Evolutionary conservation across 2,329 filamentous ascomycete species (phyloP).

Genomic region (Truncatella angustata): DNA sequence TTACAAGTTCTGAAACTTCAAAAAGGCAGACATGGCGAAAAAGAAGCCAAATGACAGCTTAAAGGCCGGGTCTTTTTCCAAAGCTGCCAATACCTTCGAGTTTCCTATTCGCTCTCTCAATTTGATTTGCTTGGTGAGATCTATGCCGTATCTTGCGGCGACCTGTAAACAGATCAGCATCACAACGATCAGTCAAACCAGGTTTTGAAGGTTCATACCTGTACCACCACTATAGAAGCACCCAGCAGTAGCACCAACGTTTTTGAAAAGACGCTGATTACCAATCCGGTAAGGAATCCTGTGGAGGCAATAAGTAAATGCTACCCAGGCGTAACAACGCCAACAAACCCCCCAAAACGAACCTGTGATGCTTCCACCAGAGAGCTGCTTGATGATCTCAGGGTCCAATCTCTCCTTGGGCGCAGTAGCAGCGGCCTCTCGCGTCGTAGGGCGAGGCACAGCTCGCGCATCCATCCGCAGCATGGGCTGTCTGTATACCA

Average conservation of each 20-base stretch:
- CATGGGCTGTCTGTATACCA: conserved; percentile 19
- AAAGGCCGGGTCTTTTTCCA: conserved; percentile 60
- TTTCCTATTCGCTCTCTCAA: conserved; percentile 30
- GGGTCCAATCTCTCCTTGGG: conserved; percentile 25
- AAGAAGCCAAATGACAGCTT: conserved; percentile 70
- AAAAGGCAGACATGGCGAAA: conserved; percentile 68
- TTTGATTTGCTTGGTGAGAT: conserved; percentile 28
- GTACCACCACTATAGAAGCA: conserved; percentile 59
- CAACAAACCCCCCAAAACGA: conserved; percentile 15
- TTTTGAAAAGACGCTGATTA: conserved; percentile 69
- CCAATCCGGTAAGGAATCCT: conserved; percentile 64
- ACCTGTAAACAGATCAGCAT: conserved; percentile 20
- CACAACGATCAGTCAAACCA: neutral
- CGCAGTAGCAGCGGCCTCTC: conserved; percentile 10
- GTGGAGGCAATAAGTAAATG: neutral
- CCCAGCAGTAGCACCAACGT: conserved; percentile 67
- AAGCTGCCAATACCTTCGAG: conserved; percentile 43
- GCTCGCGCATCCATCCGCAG: conserved; percentile 22
- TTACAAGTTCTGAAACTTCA: conserved; percentile 40
- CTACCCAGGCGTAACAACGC: neutral
- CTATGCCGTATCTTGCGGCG: conserved; percentile 31
- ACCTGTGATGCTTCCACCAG: conserved; percentile 54
- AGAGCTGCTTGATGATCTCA: conserved; percentile 46
- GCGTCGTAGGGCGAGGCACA: conserved; percentile 14
- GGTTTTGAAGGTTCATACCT: conserved; percentile 45